phyloP scores from a whole-genome alignment of 768 basidiomycete genomes.

The Boletus fagicola region DNA sequence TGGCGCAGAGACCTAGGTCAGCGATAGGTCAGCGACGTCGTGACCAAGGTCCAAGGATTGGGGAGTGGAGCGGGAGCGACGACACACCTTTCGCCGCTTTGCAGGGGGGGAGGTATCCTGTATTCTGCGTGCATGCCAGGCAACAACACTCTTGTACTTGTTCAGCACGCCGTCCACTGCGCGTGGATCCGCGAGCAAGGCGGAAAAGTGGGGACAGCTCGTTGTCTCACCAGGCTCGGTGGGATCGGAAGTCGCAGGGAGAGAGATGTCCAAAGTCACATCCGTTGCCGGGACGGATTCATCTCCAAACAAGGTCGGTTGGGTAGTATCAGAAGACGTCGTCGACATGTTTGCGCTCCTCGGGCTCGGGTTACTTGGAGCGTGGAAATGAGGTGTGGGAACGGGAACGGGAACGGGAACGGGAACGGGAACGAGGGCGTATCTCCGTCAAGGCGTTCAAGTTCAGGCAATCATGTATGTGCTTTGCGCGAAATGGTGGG shows the following conservation, averaged over 20 bases:
- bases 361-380: background rate
- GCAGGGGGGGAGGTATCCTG: conserved; percentile 47
- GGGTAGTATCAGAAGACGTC: conserved; percentile 30
- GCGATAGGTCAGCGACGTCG: background rate
- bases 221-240: conserved; percentile 7
- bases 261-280: conserved; percentile 9
- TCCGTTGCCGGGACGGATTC: conserved; percentile 17
- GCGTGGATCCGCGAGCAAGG: conserved; percentile 36
- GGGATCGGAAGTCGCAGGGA: conserved; percentile 13
- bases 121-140: conserved; percentile 51
- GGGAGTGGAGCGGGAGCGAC: background rate
- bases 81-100: conserved; percentile 65
- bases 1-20: conserved; percentile 51
- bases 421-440: background rate
- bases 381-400: background rate
- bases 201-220: conserved; percentile 43
- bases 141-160: conserved; percentile 53
- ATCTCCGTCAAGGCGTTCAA: background rate
- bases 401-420: background rate
- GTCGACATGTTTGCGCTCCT: conserved; percentile 25
- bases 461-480: background rate
- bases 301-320: conserved; percentile 31
- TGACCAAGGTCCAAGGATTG: background rate
- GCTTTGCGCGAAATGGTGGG: background rate
- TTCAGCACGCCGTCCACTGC: conserved; percentile 33